Evolutionary conservation across 169 alveolate genomes (phyloP).

Genomic region (Neospora caninum): DNA sequence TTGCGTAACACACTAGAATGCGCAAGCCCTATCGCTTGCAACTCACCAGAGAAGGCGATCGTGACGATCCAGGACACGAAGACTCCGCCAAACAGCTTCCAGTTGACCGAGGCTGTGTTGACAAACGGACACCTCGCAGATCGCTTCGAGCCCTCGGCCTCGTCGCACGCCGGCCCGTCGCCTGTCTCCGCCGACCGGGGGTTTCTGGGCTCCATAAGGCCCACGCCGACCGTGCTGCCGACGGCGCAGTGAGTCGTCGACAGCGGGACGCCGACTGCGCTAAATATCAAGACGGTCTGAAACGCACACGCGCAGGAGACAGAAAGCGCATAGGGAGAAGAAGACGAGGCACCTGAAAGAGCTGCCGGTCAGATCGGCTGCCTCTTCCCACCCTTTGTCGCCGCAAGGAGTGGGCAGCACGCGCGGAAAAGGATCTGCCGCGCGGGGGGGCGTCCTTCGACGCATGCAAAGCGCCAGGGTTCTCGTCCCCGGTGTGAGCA

Average conservation of each 20-base stretch:
- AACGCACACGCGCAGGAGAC: neutral
- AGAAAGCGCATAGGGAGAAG: neutral
- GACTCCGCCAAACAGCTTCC: conserved; percentile 58
- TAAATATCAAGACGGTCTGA: conserved; percentile 79
- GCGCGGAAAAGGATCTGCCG: too few species aligned
- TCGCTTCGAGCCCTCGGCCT: neutral
- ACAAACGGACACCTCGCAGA: neutral
- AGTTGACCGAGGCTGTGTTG: conserved; percentile 58
- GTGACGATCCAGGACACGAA: conserved; percentile 67
- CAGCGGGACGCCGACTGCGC: conserved; percentile 85
- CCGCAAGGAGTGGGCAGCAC: too few species aligned
- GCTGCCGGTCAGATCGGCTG: too few species aligned
- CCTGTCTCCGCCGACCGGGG: neutral
- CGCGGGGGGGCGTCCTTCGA: too few species aligned
- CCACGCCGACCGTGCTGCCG: conserved; percentile 86
- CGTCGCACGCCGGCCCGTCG: neutral
- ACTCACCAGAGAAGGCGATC: conserved; percentile 56
- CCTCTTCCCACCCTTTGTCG: too few species aligned
- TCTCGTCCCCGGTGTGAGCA: too few species aligned
- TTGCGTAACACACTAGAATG: too few species aligned
- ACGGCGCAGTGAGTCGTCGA: conserved; percentile 89
- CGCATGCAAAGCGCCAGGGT: too few species aligned
- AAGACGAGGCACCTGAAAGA: neutral
- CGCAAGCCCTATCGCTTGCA: too few species aligned
- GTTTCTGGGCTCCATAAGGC: conserved; percentile 74